These are phyloP conservation scores for Crucihimalaya himalaica DNA, from an alignment of 345 rosid species.

Conservation along the genomic window DNA sequence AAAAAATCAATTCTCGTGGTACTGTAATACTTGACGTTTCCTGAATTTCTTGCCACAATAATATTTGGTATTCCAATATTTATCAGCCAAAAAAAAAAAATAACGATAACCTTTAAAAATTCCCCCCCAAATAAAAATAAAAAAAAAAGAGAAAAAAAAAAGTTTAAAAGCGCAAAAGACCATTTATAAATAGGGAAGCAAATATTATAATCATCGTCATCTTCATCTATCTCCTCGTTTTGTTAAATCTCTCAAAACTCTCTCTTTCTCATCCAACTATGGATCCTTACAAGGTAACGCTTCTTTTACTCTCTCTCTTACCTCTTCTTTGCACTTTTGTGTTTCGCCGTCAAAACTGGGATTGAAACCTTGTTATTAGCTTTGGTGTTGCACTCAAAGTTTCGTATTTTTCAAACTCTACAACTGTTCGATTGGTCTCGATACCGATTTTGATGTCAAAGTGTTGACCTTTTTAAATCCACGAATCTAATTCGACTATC, in stretches of 20 bases:
- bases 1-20: neutral
- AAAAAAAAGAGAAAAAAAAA: neutral
- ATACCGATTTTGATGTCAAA: neutral
- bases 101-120: conserved; percentile 34
- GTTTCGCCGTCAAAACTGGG: neutral
- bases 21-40: conserved; percentile 1
- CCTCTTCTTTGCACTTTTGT: conserved; percentile 40
- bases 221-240: conserved; percentile 25
- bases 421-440: conserved; percentile 18
- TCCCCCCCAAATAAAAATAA: neutral
- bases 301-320: neutral
- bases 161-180: conserved; percentile 1
- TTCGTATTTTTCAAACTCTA: neutral
- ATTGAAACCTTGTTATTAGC: neutral
- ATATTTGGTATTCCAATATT: conserved; percentile 4
- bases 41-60: conserved; percentile 25
- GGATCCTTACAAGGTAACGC: conserved; percentile 60
- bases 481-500: neutral
- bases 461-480: conserved; percentile 12
- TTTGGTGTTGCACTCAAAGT: conserved; percentile 17
- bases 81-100: conserved; percentile 3
- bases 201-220: conserved; percentile 29
- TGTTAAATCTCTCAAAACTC: conserved; percentile 17
- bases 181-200: conserved; percentile 36
- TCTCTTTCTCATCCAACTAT: conserved; percentile 34